These are phyloP conservation scores for Calocybe cyanea DNA, from an alignment of 768 basidiomycete species.

Conservation along the genomic window DNA sequence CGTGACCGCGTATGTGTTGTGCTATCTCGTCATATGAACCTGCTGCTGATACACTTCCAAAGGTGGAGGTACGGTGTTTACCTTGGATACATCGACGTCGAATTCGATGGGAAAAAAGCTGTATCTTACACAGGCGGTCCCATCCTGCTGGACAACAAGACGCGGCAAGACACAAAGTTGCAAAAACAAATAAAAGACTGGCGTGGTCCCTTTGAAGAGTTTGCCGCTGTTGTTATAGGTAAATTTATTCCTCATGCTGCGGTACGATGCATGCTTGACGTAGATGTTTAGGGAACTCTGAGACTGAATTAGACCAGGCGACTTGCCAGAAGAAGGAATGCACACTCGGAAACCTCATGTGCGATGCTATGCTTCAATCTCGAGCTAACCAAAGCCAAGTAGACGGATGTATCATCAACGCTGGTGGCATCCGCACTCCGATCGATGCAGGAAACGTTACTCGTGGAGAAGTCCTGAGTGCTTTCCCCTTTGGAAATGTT, in stretches of 20 bases:
- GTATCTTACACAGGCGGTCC: constrained; percentile 6
- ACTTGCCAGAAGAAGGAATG: constrained; percentile 7
- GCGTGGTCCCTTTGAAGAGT: constrained; percentile 9
- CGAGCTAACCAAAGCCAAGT: constrained; percentile 1
- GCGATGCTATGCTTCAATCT: constrained; percentile 6
- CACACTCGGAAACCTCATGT: constrained; percentile 5
- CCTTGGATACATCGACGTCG: constrained; percentile 8
- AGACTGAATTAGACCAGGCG: constrained; percentile 4
- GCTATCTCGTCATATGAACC: too few relatives aligned
- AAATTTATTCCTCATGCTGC: not conserved
- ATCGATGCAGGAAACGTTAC: constrained; percentile 6
- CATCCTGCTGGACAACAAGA: constrained; percentile 8
- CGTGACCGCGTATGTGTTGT: constrained; percentile 2
- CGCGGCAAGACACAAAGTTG: constrained; percentile 5
- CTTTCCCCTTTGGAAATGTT: constrained; percentile 10
- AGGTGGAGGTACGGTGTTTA: constrained; percentile 10
- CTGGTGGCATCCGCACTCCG: constrained; percentile 6
- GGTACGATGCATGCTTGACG: not conserved
- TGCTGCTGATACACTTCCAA: not conserved
- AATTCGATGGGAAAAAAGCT: constrained; percentile 2
- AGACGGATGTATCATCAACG: constrained; percentile 9
- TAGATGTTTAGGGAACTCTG: not conserved
- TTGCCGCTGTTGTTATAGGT: constrained; percentile 3
- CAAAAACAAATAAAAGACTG: constrained; percentile 4
- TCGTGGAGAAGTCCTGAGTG: constrained; percentile 5